Evolutionary conservation across 1,284 basidiomycete species (phyloP), one percentile per base, ranked within the genome.

Genomic region (Stygiomarasmius scandens): DNA sequence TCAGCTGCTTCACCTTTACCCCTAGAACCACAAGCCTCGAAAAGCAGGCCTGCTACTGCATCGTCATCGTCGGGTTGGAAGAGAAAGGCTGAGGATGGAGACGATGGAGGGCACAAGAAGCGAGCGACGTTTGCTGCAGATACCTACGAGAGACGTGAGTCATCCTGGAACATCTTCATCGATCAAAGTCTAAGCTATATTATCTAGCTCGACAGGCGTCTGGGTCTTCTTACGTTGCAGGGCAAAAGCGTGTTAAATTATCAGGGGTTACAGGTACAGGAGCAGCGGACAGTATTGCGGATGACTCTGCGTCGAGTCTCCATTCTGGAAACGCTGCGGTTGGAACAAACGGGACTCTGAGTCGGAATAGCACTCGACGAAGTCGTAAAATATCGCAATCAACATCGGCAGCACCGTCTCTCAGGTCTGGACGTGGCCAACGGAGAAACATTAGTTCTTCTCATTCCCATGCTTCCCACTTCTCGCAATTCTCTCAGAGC

Each of bases 211-310:
- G 79, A 56, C 77, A 78, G 9, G 74, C 67, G 19, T 74, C 74
- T 64, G 71, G 65, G 50, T 76, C 76, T 34, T 57, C 78, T 50
- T 72, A 74, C 20, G 77, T 76, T 61, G 82, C 80, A 63, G 79
- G 83, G 61, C 82, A 83, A 61, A 90, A 90, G 67, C 83, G 88
- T 58, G 84, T 83, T 6, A 81, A 84, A 22, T 69, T 90, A 22
- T 84, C 86, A 1, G 67, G 0, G 77, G 71, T 66, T 65, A 85
- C 25, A 6, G 56, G 53, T 41, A 46, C 49, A 38, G 43, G 49
- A 11, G 49, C 52, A 23, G 46, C 23, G 23, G 56, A 52, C 25
- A 43, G 44, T 14, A 49, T 29, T 36, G 43, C 41, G 9, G 23
- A 34, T 25, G 32, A 48, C 16, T 51, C 55, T 46, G 51, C n/a